These are phyloP conservation scores for Boehmeria nivea DNA, from an alignment of 306 rosid genomes.

Conservation along the genomic window DNA sequence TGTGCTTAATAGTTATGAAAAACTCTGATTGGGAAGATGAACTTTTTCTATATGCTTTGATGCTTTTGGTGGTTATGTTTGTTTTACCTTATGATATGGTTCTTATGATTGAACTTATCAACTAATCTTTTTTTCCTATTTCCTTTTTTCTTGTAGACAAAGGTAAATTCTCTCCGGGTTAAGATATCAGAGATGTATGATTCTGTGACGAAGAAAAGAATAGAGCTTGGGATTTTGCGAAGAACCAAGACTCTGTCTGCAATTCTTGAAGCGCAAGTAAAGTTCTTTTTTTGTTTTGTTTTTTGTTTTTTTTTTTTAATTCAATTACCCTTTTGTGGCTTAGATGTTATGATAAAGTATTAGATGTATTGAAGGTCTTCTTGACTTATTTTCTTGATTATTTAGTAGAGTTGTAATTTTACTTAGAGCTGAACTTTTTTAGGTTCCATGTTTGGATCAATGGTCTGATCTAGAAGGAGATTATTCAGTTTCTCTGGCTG, in stretches of 20 bases:
- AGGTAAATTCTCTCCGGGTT: slow-evolving; percentile 47
- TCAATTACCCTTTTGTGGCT: too few species aligned
- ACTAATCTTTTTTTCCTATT: neutral
- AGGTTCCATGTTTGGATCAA: slow-evolving; percentile 69
- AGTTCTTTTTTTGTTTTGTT: neutral
- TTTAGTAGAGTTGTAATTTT: slow-evolving; percentile 17
- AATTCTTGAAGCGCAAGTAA: slow-evolving; percentile 76
- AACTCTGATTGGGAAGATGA: too few species aligned
- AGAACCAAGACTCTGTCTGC: slow-evolving; percentile 51
- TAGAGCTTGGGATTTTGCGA: slow-evolving; percentile 52
- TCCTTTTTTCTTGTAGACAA: slow-evolving; percentile 38
- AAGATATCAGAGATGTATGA: slow-evolving; percentile 52
- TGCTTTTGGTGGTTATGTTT: too few species aligned
- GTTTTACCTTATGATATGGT: too few species aligned
- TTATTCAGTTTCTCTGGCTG: slow-evolving; percentile 52
- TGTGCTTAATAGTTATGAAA: too few species aligned
- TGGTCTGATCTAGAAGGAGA: slow-evolving; percentile 63
- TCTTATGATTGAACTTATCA: too few species aligned
- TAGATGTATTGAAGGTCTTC: too few species aligned
- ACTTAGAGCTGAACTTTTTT: slow-evolving; percentile 12
- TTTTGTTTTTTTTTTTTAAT: neutral
- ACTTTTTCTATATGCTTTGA: too few species aligned
- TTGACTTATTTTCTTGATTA: too few species aligned
- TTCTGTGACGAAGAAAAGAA: slow-evolving; percentile 49
- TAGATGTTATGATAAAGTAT: too few species aligned